Evolutionary conservation across 1,139 yeast species (phyloP).

Genomic region (Kodamaea sp.): DNA sequence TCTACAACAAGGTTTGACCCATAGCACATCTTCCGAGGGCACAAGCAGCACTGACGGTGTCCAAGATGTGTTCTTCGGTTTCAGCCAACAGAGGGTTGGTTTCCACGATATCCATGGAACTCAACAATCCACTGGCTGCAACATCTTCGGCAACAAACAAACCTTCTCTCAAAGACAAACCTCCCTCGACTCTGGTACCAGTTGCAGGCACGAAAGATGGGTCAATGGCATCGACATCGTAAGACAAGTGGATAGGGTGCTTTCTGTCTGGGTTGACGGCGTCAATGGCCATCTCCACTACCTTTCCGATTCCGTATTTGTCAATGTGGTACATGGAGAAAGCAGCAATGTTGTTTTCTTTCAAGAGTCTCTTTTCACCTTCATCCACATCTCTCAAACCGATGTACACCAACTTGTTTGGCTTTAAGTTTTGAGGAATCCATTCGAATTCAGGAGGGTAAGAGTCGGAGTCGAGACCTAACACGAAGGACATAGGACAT

Average conservation of each 20-base stretch:
- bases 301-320: slow-evolving; percentile 88
- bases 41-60: slow-evolving; percentile 87
- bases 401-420: slow-evolving; percentile 81
- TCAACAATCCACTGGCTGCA: slow-evolving; percentile 83
- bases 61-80: slow-evolving; percentile 70
- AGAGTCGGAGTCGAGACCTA: slow-evolving; percentile 68
- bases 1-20: slow-evolving; percentile 81
- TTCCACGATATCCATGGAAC: slow-evolving; percentile 90
- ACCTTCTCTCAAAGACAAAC: slow-evolving; percentile 91
- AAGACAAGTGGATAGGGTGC: slow-evolving; percentile 83
- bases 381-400: slow-evolving; percentile 93
- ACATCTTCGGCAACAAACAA: slow-evolving; percentile 88
- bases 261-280: slow-evolving; percentile 73
- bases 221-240: slow-evolving; percentile 96
- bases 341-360: slow-evolving; percentile 74
- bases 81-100: slow-evolving; percentile 90
- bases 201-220: slow-evolving; percentile 95
- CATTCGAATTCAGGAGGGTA: slow-evolving; percentile 75
- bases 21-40: slow-evolving; percentile 92
- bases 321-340: slow-evolving; percentile 96
- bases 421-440: slow-evolving; percentile 73
- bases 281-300: slow-evolving; percentile 87
- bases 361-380: slow-evolving; percentile 76
- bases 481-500: slow-evolving; percentile 87
- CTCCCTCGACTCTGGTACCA: slow-evolving; percentile 97